Evolutionary conservation across 148 eudicot species (phyloP), one percentile per base, ranked within the genome.

Genomic region (Polygonum maritimum): DNA sequence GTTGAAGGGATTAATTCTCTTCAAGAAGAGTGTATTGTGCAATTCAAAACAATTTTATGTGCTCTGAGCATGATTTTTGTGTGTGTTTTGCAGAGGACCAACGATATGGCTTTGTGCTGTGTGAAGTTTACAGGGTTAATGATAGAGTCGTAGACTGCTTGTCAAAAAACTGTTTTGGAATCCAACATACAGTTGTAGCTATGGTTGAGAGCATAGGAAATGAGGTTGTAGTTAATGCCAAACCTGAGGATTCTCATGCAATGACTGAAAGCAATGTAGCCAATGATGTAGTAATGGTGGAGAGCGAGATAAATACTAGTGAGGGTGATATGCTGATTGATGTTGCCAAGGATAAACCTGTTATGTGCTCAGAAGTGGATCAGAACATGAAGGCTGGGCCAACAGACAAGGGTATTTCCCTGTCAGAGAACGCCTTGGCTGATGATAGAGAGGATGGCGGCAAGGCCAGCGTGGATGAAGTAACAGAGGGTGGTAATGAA

Each of bases 191-290:
- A 44, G 22, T 31, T 44, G 15, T 72, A 15, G 21, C 4, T 22
- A 72, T 72, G 74, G 74, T 72, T 72, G 52, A 72, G 54, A 72
- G 74, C 54, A 26, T 72, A n/a, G 74, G 33, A 72, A 45, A 72
- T 72, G 74, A 72, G 54, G 74, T 44, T 45, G 7, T 72, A 48
- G 33, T 18, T 18, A 45, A 48, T 72, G 74, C 73, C 7, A 45
- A 72, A 45, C 74, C 51, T 72, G 74, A 72, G 74, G 14, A 44
- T 48, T 41, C 54, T 44, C 51, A 41, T 41, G 18, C 52, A 13
- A 26, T 44, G 49, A 44, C 48, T 71, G 74, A 45, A n/a, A 71
- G 33, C 35, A 45, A 6, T 39, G 74, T 72, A 21, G 74, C 35
- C 2, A 72, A 45, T 72, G 51, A 71, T 40, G 74, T 45, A 45